Percentiles rank a stretch among this genome's conserved stretches.
Evolutionary conservation across 2,329 filamentous ascomycete genomes (phyloP).

Genomic region (Chalara sp.): DNA sequence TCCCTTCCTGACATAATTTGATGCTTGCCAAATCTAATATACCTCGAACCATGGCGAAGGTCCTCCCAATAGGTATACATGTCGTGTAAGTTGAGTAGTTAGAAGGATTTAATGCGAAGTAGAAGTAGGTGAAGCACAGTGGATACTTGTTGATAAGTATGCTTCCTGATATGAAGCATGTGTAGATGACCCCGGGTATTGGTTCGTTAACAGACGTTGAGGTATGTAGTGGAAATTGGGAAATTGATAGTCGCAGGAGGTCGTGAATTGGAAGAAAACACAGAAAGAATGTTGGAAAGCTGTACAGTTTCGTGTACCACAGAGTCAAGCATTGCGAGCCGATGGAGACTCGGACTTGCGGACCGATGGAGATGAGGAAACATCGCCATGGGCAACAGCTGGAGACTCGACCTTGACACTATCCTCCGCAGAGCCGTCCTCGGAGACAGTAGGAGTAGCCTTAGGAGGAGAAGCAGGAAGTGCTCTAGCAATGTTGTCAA

Average conservation of each 20-base stretch:
- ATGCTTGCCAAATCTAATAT: neutral
- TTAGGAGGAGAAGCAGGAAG: constrained; percentile 1
- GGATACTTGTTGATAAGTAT: neutral
- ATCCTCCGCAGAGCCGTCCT: constrained; percentile 27
- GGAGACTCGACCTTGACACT: constrained; percentile 25
- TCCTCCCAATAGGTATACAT: neutral
- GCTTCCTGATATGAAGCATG: neutral
- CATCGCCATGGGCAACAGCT: constrained; percentile 19
- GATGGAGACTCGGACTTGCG: constrained; percentile 13
- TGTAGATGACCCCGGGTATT: neutral
- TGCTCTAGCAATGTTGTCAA: constrained; percentile 8
- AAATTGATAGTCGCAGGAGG: neutral
- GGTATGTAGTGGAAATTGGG: neutral
- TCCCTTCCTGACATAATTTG: neutral
- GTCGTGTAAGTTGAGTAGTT: neutral
- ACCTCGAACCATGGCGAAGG: neutral
- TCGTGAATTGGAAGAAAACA: neutral
- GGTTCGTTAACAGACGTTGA: neutral
- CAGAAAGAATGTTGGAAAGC: neutral
- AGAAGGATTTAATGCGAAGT: neutral
- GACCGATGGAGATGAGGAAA: constrained; percentile 20
- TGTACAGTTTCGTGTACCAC: neutral
- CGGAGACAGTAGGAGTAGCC: constrained; percentile 25
- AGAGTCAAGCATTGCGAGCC: too few species aligned
- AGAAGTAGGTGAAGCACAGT: neutral